phyloP scores from a whole-genome alignment of 257 asterid species.

The Leonotis leonurus region DNA sequence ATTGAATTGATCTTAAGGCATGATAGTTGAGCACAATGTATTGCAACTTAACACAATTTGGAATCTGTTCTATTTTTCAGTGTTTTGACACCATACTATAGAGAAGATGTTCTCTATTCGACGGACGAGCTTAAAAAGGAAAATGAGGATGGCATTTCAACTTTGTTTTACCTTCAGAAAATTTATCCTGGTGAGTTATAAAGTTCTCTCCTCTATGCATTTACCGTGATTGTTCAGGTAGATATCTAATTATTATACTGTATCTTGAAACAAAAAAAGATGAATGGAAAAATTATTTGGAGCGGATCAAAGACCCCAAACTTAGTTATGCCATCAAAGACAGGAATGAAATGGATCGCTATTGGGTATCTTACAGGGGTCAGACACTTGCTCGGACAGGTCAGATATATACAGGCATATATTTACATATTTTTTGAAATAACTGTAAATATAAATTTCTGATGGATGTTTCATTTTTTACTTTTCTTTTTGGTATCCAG shows the following conservation, averaged over 20 bases:
- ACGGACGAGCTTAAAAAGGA: conserved; percentile 70
- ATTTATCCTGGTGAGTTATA: conserved; percentile 81
- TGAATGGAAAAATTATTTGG: conserved; percentile 81
- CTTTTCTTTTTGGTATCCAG: conserved; percentile 33
- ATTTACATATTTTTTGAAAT: not conserved
- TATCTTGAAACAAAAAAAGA: conserved; percentile 34
- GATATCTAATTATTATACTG: conserved; percentile 12
- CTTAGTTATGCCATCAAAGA: conserved; percentile 34
- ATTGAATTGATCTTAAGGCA: not conserved
- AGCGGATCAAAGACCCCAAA: conserved; percentile 57
- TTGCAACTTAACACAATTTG: not conserved
- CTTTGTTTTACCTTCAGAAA: conserved; percentile 77
- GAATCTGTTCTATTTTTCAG: conserved; percentile 35
- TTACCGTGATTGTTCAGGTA: conserved; percentile 8
- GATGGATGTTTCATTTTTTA: not conserved
- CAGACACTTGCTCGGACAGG: conserved; percentile 99
- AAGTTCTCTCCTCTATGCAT: conserved; percentile 4
- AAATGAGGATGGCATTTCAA: conserved; percentile 93
- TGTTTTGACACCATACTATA: conserved; percentile 89
- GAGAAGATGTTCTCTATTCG: conserved; percentile 86
- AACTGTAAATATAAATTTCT: conserved; percentile 2
- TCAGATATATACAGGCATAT: conserved; percentile 16
- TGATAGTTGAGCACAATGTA: not conserved
- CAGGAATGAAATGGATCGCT: conserved; percentile 52
- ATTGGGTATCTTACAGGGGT: conserved; percentile 96